phyloP scores from a whole-genome alignment of 2,329 filamentous ascomycete species.

The Plenodomus lindquistii region DNA sequence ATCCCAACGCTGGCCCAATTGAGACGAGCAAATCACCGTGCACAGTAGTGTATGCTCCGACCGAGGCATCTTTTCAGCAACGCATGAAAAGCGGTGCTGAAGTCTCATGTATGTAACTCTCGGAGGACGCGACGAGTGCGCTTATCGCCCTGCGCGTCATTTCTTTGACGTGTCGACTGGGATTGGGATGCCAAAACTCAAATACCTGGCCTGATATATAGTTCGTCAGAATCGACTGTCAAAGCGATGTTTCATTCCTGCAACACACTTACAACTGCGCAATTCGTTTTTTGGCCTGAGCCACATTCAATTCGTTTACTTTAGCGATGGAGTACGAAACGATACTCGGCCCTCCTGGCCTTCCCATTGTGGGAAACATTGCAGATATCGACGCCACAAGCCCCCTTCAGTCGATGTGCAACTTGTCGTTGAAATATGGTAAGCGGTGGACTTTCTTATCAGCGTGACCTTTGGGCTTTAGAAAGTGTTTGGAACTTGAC shows the following conservation, averaged over 20 bases:
- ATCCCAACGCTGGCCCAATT: background rate
- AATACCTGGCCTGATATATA: slow-evolving; percentile 4
- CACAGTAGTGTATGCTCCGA: slow-evolving; percentile 6
- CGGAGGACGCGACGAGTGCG: slow-evolving; percentile 10
- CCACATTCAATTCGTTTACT: background rate
- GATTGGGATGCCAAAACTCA: background rate
- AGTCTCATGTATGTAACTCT: slow-evolving; percentile 6
- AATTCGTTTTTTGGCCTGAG: background rate
- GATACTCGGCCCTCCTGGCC: slow-evolving; percentile 66
- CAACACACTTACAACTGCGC: background rate
- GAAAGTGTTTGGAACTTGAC: background rate
- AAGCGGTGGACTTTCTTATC: slow-evolving; percentile 13
- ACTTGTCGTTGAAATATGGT: slow-evolving; percentile 70
- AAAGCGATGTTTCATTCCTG: background rate
- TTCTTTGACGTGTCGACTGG: slow-evolving; percentile 7
- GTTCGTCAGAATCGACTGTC: background rate
- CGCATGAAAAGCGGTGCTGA: slow-evolving; percentile 10
- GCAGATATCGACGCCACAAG: slow-evolving; percentile 64
- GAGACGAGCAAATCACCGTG: slow-evolving; percentile 17
- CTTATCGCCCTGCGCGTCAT: slow-evolving; percentile 14
- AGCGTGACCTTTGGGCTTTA: too few relatives aligned
- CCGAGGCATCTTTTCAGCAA: slow-evolving; percentile 24
- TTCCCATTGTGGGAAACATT: slow-evolving; percentile 69
- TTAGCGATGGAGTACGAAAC: slow-evolving; percentile 36
- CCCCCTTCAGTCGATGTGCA: slow-evolving; percentile 58